Evolutionary conservation across 176 grass and related monocot genomes (phyloP).

Genomic region (Eleusine indica): DNA sequence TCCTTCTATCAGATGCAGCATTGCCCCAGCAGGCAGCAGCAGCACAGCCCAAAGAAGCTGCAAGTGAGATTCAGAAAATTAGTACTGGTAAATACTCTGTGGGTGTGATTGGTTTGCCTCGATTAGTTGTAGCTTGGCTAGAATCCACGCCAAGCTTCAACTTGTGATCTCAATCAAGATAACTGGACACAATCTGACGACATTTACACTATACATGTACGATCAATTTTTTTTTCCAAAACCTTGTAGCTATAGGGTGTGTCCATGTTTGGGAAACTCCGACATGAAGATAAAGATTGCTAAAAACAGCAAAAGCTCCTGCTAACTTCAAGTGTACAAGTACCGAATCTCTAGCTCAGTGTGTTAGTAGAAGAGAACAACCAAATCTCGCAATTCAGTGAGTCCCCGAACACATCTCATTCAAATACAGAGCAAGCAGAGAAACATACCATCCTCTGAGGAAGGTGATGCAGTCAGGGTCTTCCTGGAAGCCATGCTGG

Average conservation of each 20-base stretch:
- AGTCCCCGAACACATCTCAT: neutral
- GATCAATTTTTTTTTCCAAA: no score
- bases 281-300: neutral
- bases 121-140: no score
- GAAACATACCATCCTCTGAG: constrained; percentile 48
- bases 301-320: neutral
- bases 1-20: constrained; percentile 20
- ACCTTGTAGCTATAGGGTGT: no score
- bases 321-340: neutral
- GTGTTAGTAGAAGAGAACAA: neutral
- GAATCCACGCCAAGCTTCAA: no score
- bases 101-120: no score
- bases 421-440: neutral
- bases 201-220: no score
- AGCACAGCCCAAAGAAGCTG: constrained; percentile 43
- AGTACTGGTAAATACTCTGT: no score
- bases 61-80: neutral
- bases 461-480: constrained; percentile 51
- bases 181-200: no score
- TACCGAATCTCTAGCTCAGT: neutral
- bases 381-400: neutral
- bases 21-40: constrained; percentile 32
- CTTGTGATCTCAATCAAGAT: neutral
- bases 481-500: constrained; percentile 34
- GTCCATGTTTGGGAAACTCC: no score